Evolutionary conservation across 352 stramenopile genomes (phyloP).

Genomic region (Phytopythium sindhum): DNA sequence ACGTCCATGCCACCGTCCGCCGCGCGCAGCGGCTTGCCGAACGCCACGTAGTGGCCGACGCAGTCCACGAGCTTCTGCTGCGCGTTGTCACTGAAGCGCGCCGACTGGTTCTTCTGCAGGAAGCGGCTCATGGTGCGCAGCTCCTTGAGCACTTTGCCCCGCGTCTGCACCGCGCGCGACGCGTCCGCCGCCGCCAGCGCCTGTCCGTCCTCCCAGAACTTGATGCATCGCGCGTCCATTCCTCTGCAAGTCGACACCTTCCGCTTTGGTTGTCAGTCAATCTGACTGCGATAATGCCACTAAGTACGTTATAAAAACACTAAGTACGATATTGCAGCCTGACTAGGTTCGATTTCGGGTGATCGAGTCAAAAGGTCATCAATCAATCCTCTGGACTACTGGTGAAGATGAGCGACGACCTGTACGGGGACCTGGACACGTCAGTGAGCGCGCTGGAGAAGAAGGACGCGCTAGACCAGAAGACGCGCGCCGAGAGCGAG

Average conservation of each 20-base stretch:
- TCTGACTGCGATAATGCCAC: too few species aligned
- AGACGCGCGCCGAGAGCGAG: slow-evolving; percentile 50
- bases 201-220: slow-evolving; percentile 77
- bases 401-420: slow-evolving; percentile 37
- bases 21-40: slow-evolving; percentile 43
- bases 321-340: too few species aligned
- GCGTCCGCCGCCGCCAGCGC: slow-evolving; percentile 36
- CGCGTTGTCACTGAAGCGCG: slow-evolving; percentile 73
- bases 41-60: slow-evolving; percentile 60
- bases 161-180: slow-evolving; percentile 22
- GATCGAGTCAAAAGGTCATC: too few species aligned
- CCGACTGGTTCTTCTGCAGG: slow-evolving; percentile 72
- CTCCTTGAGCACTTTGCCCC: slow-evolving; percentile 68
- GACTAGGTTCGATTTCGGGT: too few species aligned
- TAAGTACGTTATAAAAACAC: too few species aligned
- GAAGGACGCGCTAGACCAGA: slow-evolving; percentile 55
- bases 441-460: slow-evolving; percentile 65
- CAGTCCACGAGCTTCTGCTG: slow-evolving; percentile 77
- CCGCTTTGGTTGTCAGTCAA: slow-evolving; percentile 2
- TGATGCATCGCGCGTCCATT: slow-evolving; percentile 69
- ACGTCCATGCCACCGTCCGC: slow-evolving; percentile 31
- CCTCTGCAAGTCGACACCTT: slow-evolving; percentile 4
- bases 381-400: too few species aligned
- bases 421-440: slow-evolving; percentile 83
- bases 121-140: slow-evolving; percentile 73